Evolutionary conservation across 2,329 filamentous ascomycete genomes (phyloP), one percentile per base, ranked within the genome.

Genomic region (Pseudogymnoascus pannorum): DNA sequence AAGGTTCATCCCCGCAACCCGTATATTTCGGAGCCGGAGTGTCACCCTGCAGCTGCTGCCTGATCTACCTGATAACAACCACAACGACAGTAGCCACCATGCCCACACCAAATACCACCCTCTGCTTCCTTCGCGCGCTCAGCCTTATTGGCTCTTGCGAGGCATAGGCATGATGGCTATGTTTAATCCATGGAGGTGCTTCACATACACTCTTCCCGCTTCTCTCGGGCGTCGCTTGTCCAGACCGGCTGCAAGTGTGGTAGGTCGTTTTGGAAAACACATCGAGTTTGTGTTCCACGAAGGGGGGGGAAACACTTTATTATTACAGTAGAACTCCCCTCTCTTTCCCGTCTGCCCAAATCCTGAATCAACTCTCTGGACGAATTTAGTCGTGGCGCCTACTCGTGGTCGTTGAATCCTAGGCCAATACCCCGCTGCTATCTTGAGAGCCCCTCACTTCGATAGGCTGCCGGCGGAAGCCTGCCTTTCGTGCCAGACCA

Each of bases 401-500:
- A 51, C 24, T 51, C 24, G 44, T 51, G 44, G 44, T 29, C 44
- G 24, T 2, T 9, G 24, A 29, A 51, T n/a, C 44, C 44, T 42
- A 2, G 44, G 14, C 44, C 4, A 29, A 29, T 51, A 51, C 44
- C 44, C 44, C 44, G 44, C 44, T 29, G 24, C 44, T 51, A 51
- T 51, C 44, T 51, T 51, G 44, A 29, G 44, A 51, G 29, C 44
- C 44, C 24, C 44, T 51, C 44, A 51, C 44, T 51, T 51, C 44
- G 44, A 51, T 51, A 51, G 44, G 44, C 44, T 51, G 44, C 44
- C 44, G 24, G 44, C 44, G 44, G 44, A 51, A 51, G 44, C 44
- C 44, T 51, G 24, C 44, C 44, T 51, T 20, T 51, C 44, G 44
- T 51, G 44, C 44, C 44, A 51, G 44, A 29, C 24, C 44, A 51